Conservation (phyloP, 2,329 filamentous ascomycete species). For the Penicillium sp. region DNA sequence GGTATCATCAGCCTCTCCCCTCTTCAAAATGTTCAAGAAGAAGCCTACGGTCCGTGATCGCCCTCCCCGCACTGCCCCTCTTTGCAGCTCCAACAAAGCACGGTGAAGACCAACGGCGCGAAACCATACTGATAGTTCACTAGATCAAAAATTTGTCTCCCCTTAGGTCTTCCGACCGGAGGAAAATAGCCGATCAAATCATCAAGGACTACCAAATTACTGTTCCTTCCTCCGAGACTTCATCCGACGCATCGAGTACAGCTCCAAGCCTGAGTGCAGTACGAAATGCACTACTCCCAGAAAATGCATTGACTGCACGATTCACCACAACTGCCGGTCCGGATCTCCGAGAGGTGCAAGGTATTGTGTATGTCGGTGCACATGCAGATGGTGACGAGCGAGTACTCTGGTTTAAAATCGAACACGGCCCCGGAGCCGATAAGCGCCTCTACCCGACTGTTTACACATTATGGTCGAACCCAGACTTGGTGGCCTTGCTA, state of each 20-base stretch:
- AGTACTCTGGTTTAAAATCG: slow-evolving; percentile 65
- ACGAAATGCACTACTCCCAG: slow-evolving; percentile 62
- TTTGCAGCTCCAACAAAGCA: neutral
- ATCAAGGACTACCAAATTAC: slow-evolving; percentile 61
- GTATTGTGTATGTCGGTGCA: slow-evolving; percentile 64
- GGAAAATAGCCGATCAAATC: slow-evolving; percentile 67
- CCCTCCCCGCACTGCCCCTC: slow-evolving; percentile 30
- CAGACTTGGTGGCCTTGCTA: slow-evolving; percentile 62
- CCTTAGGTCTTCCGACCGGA: slow-evolving; percentile 66
- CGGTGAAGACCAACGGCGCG: neutral
- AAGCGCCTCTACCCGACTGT: slow-evolving; percentile 52
- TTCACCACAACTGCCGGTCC: slow-evolving; percentile 67
- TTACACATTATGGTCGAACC: slow-evolving; percentile 67
- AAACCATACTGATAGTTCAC: slow-evolving; percentile 8
- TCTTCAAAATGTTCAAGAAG: slow-evolving; percentile 61
- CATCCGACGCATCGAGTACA: slow-evolving; percentile 34
- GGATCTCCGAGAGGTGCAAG: slow-evolving; percentile 61
- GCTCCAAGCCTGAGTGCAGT: slow-evolving; percentile 52
- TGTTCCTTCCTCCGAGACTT: slow-evolving; percentile 40
- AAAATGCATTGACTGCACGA: slow-evolving; percentile 62
- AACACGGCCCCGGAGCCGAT: slow-evolving; percentile 50
- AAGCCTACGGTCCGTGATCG: slow-evolving; percentile 54
- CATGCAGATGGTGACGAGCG: slow-evolving; percentile 59
- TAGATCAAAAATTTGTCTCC: slow-evolving; percentile 68
- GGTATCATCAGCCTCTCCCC: neutral